phyloP scores from a whole-genome alignment of 2,329 filamentous ascomycete species.

The Grosmannia serpens region DNA sequence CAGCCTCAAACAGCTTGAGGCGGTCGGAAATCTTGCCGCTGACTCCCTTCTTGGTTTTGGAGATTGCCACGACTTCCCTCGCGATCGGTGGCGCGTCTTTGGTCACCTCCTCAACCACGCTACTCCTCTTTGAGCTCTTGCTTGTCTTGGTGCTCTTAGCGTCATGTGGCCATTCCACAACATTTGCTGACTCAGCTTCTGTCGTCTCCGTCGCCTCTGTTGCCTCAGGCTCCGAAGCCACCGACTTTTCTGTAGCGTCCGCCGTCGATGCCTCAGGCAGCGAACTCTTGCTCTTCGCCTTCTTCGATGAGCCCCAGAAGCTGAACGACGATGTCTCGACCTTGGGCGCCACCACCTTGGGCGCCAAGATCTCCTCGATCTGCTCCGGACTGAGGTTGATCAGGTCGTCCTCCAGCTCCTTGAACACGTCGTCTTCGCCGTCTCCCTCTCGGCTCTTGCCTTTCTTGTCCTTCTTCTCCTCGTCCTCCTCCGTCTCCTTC shows the following conservation, averaged over 20 bases:
- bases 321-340: slow-evolving; percentile 27
- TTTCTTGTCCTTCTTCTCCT: slow-evolving; percentile 9
- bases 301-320: slow-evolving; percentile 44
- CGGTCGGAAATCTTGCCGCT: slow-evolving; percentile 44
- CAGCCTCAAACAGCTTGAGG: slow-evolving; percentile 43
- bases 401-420: slow-evolving; percentile 15
- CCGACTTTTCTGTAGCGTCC: slow-evolving; percentile 3
- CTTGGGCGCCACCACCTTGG: slow-evolving; percentile 14
- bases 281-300: slow-evolving; percentile 28
- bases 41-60: slow-evolving; percentile 31
- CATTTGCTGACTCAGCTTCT: slow-evolving; percentile 9
- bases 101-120: slow-evolving; percentile 4
- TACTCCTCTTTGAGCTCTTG: slow-evolving; percentile 27
- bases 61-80: neutral
- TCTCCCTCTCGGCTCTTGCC: slow-evolving; percentile 15
- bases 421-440: slow-evolving; percentile 19
- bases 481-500: slow-evolving; percentile 12
- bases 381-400: slow-evolving; percentile 29
- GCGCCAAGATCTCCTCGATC: slow-evolving; percentile 29
- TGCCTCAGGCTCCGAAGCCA: neutral
- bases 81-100: slow-evolving; percentile 5
- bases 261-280: slow-evolving; percentile 10
- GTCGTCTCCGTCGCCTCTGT: too few species aligned
- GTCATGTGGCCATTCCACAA: neutral
- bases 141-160: slow-evolving; percentile 8